phyloP scores from a whole-genome alignment of 2,329 filamentous ascomycete genomes.

The Aphanocladium album region DNA sequence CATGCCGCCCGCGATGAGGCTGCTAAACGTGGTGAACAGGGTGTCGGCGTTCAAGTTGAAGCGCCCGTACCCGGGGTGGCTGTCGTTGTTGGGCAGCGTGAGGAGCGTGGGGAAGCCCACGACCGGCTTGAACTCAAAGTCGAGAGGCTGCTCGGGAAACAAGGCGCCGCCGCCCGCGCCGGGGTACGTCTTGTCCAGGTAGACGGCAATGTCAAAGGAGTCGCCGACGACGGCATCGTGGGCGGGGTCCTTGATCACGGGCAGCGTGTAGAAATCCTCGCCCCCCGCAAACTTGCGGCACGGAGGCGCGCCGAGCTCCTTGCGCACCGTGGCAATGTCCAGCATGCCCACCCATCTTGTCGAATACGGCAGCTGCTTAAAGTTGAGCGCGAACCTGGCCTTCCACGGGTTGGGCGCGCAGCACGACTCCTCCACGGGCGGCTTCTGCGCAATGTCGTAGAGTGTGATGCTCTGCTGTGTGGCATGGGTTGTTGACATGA shows the following conservation, averaged over 20 bases:
- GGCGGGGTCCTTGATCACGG: slow-evolving; percentile 45
- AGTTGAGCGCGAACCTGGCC: slow-evolving; percentile 35
- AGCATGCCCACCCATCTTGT: slow-evolving; percentile 47
- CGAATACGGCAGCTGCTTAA: slow-evolving; percentile 31
- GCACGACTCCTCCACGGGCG: slow-evolving; percentile 23
- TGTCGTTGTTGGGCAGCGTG: slow-evolving; percentile 23
- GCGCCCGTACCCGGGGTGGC: slow-evolving; percentile 34
- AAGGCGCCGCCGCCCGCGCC: slow-evolving; percentile 39
- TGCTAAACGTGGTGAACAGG: slow-evolving; percentile 42
- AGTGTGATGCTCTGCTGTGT: slow-evolving; percentile 24
- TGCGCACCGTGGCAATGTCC: slow-evolving; percentile 46
- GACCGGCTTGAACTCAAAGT: slow-evolving; percentile 29
- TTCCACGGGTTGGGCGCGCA: slow-evolving; percentile 31
- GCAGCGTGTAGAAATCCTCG: slow-evolving; percentile 55
- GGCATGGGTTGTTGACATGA: not conserved
- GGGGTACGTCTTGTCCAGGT: slow-evolving; percentile 51
- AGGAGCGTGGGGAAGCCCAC: slow-evolving; percentile 32
- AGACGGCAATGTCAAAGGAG: slow-evolving; percentile 60
- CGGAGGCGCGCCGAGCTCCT: slow-evolving; percentile 39
- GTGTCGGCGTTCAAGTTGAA: slow-evolving; percentile 54
- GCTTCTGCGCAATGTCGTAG: slow-evolving; percentile 38
- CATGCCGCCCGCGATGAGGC: slow-evolving; percentile 36
- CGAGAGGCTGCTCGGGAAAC: slow-evolving; percentile 40
- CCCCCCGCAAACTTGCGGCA: slow-evolving; percentile 53
- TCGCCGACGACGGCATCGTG: slow-evolving; percentile 47